These are phyloP conservation scores for Cercospora berteroae DNA, from an alignment of 2,329 filamentous ascomycete species.

Conservation along the genomic window DNA sequence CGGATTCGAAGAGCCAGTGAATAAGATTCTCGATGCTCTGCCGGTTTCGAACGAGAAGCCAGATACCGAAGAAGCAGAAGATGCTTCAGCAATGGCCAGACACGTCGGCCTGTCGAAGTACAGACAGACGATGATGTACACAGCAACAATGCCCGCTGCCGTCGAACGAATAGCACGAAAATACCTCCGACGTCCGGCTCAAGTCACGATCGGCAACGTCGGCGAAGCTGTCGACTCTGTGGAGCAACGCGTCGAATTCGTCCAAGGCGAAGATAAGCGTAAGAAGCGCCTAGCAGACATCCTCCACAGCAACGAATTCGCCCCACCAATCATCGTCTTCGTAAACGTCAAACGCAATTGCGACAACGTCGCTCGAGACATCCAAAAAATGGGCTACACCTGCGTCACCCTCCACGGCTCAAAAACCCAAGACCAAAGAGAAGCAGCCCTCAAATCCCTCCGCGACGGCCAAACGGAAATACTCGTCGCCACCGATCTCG, in stretches of 20 bases:
- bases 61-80: slow-evolving; percentile 86
- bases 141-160: slow-evolving; percentile 89
- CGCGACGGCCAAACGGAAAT: slow-evolving; percentile 79
- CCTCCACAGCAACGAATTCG: slow-evolving; percentile 73
- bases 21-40: slow-evolving; percentile 93
- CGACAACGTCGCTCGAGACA: slow-evolving; percentile 88
- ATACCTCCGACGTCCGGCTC: slow-evolving; percentile 88
- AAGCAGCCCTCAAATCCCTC: slow-evolving; percentile 83
- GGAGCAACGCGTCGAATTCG: slow-evolving; percentile 92
- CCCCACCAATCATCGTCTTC: slow-evolving; percentile 93
- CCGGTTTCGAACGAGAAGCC: slow-evolving; percentile 94
- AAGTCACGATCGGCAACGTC: slow-evolving; percentile 88
- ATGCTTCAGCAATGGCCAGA: slow-evolving; percentile 78
- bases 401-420: slow-evolving; percentile 88
- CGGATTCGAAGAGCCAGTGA: slow-evolving; percentile 95
- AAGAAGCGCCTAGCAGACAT: slow-evolving; percentile 96
- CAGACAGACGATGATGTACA: slow-evolving; percentile 99
- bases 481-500: slow-evolving; percentile 91
- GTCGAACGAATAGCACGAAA: slow-evolving; percentile 97
- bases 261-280: slow-evolving; percentile 86
- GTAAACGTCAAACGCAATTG: slow-evolving; percentile 99
- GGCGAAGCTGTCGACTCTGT: slow-evolving; percentile 97
- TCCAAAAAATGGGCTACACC: slow-evolving; percentile 89
- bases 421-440: slow-evolving; percentile 97
- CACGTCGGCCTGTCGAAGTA: slow-evolving; percentile 77